Conservation (phyloP, 2,329 filamentous ascomycete species). For the Hypoxylon sp. region DNA sequence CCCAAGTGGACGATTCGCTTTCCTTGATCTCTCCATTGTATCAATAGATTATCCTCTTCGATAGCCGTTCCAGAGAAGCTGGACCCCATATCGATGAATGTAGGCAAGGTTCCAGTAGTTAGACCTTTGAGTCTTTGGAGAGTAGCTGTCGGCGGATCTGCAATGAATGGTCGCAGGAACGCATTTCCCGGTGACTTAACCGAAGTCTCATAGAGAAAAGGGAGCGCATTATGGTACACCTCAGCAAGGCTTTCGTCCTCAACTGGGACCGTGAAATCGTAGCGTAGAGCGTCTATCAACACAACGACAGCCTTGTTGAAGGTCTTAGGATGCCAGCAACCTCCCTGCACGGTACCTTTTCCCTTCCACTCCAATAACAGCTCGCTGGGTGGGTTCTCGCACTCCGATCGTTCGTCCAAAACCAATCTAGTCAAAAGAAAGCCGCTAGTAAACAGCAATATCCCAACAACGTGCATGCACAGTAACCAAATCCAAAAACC, state of each 20-base stretch:
- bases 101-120: conserved; percentile 94
- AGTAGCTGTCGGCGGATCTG: conserved; percentile 94
- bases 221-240: conserved; percentile 89
- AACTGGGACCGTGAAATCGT: conserved; percentile 94
- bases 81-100: conserved; percentile 92
- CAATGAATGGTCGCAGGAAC: conserved; percentile 94
- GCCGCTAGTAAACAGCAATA: conserved; percentile 94
- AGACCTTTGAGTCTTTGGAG: conserved; percentile 93
- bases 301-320: conserved; percentile 94
- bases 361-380: conserved; percentile 61
- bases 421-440: conserved; percentile 92
- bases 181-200: conserved; percentile 82
- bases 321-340: conserved; percentile 96
- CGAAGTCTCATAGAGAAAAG: conserved; percentile 88
- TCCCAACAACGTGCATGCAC: conserved; percentile 82
- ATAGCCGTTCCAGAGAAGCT: conserved; percentile 97
- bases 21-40: conserved; percentile 75
- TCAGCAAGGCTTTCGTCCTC: conserved; percentile 66
- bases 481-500: conserved; percentile 80
- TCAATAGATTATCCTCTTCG: conserved; percentile 86
- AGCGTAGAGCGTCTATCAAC: conserved; percentile 92
- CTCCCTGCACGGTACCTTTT: conserved; percentile 67
- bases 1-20: conserved; percentile 91
- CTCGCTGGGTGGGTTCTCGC: conserved; percentile 76
- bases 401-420: conserved; percentile 81